Evolutionary conservation across 2,329 filamentous ascomycete species (phyloP), one percentile per base, ranked within the genome.

Genomic region (Colletotrichum destructivum): DNA sequence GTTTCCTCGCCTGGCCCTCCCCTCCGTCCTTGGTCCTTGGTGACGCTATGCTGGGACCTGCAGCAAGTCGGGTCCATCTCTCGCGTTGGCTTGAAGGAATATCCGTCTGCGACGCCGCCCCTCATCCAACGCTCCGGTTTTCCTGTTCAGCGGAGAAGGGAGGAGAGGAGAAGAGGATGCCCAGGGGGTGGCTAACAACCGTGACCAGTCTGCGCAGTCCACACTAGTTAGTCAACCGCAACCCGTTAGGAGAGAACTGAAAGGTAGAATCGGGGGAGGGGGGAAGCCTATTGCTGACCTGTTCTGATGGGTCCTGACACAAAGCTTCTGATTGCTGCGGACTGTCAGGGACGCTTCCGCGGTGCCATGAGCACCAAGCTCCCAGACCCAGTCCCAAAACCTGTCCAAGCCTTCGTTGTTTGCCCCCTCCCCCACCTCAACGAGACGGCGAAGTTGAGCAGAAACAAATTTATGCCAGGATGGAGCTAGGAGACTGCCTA

Each of bases 21-120:
- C 69, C 52, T 71, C 59, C 64, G 57, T 59, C 64, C 31, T 68
- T 69, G 21, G 57, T 52, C n/a, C 52, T 61, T 54, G 59, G 60
- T 64, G 69, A 72, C 69, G 54, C 69, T 69, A 69, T 69, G 54
- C 65, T 60, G 65, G 69, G 69, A 72, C 69, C 69, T 72, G 69
- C 65, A 72, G 69, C 52, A 63, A 60, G 65, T 60, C 54, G 65
- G 69, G 23, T 69, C 65, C 54, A 62, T 69, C 49, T 57, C 63
- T 68, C 57, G 54, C 59, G 65, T 69, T 69, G 52, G 59, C 65
- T 60, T 72, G 65, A 69, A 69, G 65, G 69, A 72, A 69, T 21
- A 69, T 21, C 59, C 65, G 60, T 69, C 59, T 54, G 65, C 54
- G 46, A 57, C 44, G 38, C 64, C 40, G 44, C 47, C 69, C 69